Conservation (phyloP, 208 protist species). For the Trypanosomatidae sp. region DNA sequence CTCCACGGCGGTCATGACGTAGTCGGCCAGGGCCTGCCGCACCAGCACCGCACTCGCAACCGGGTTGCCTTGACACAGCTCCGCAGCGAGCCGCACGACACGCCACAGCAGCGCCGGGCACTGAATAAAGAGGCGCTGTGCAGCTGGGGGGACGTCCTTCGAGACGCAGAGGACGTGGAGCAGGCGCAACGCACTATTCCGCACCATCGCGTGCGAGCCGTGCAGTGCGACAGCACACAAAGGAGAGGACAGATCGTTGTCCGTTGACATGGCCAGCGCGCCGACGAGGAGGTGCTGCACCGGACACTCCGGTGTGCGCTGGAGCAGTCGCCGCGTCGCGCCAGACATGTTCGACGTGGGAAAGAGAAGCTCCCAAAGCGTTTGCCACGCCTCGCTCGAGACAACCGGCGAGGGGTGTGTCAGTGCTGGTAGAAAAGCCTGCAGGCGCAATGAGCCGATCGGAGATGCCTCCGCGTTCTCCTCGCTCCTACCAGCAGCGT, state of each 20-base stretch:
- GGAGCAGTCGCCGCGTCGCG: slow-evolving; percentile 7
- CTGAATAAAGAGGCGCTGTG: slow-evolving; percentile 39
- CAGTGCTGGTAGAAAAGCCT: slow-evolving; percentile 21
- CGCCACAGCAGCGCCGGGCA: slow-evolving; percentile 64
- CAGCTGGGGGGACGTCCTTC: slow-evolving; percentile 12
- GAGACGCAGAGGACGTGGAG: slow-evolving; percentile 28
- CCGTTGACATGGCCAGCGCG: no score
- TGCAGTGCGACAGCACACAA: no score
- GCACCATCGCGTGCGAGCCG: slow-evolving; percentile 20
- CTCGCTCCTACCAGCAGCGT: no score
- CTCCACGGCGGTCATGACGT: no score
- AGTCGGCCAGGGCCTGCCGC: slow-evolving; percentile 24
- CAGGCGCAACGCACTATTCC: slow-evolving; percentile 24
- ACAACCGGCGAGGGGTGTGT: slow-evolving; percentile 35
- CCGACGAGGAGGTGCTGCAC: slow-evolving; percentile 25
- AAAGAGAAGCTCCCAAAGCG: slow-evolving; percentile 36
- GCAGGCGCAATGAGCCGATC: no score
- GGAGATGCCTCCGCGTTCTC: no score
- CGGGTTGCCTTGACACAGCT: slow-evolving; percentile 9
- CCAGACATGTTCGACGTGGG: background rate
- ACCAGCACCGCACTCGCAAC: slow-evolving; percentile 20
- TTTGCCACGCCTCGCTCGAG: slow-evolving; percentile 53
- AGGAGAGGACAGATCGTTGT: no score
- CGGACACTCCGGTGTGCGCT: slow-evolving; percentile 8
- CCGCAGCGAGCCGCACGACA: slow-evolving; percentile 32